Conservation (phyloP, 106 monocot genomes). For the Dioscorea zingiberensis region DNA sequence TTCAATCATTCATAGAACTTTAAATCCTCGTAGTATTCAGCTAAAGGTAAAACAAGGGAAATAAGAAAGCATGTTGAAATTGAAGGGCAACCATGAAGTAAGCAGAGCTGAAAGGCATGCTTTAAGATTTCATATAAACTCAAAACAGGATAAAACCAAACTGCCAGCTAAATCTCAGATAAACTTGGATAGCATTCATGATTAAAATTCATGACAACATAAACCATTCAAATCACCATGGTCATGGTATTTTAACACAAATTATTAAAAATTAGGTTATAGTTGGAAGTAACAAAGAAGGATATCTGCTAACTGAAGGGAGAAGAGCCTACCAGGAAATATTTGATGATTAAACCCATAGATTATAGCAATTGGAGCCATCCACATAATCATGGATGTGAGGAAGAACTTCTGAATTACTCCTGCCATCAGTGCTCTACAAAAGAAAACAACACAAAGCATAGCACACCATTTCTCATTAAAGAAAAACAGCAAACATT, state of each 20-base stretch:
- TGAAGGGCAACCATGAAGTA: neutral
- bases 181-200: neutral
- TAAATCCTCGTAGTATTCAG: too few relatives aligned
- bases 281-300: neutral
- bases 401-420: conserved; percentile 2
- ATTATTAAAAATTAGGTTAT: neutral
- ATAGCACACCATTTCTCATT: too few relatives aligned
- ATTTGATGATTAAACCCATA: conserved; percentile 8
- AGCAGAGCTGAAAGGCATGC: neutral
- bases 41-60: too few relatives aligned
- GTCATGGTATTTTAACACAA: neutral
- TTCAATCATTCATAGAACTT: too few relatives aligned
- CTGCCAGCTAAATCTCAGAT: neutral
- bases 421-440: neutral
- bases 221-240: neutral
- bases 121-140: neutral
- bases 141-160: neutral
- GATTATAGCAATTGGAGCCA: conserved; percentile 8
- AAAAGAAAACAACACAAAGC: too few relatives aligned
- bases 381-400: conserved; percentile 1
- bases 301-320: neutral
- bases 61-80: neutral
- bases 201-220: neutral
- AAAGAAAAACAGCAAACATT: too few relatives aligned
- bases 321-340: conserved; percentile 5